These are phyloP conservation scores for Thelonectria olida DNA, from an alignment of 2,329 filamentous ascomycete genomes.

Conservation along the genomic window DNA sequence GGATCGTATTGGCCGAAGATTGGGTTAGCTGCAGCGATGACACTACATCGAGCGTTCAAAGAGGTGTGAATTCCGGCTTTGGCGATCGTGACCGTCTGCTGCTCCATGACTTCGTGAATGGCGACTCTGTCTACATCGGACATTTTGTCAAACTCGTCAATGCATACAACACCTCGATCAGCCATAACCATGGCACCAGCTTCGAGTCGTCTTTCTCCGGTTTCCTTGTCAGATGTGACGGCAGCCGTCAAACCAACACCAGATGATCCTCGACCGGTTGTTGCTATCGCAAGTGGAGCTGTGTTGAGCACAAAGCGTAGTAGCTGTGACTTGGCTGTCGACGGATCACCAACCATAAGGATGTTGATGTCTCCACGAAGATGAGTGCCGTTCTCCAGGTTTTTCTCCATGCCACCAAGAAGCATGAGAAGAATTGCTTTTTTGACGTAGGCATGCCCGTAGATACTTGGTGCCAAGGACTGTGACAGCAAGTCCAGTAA, in stretches of 20 bases:
- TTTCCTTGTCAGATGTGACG: conserved; percentile 96
- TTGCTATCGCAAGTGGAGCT: conserved; percentile 94
- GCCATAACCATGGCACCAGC: conserved; percentile 99
- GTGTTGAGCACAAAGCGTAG: conserved; percentile 97
- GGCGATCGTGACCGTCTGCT: conserved; percentile 98
- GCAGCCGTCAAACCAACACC: conserved; percentile 97
- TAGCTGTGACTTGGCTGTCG: conserved; percentile 97
- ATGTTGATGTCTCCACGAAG: conserved; percentile 99
- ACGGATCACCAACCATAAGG: conserved; percentile 98
- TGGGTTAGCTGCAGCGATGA: conserved; percentile 95
- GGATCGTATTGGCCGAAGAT: conserved; percentile 99
- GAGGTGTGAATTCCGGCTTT: conserved; percentile 99
- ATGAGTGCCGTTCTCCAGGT: conserved; percentile 97
- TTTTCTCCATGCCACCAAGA: conserved; percentile 96
- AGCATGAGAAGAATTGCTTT: conserved; percentile 97
- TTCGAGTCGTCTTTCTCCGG: conserved; percentile 91
- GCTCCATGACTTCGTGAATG: conserved; percentile 99
- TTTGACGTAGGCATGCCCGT: conserved; percentile 96
- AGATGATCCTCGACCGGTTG: conserved; percentile 94
- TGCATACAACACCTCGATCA: conserved; percentile 96
- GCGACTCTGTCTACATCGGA: conserved; percentile 97
- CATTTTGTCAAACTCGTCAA: conserved; percentile 99
- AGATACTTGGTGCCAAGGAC: conserved; percentile 95
- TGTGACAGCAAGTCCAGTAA: conserved; percentile 93
- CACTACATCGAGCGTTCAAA: conserved; percentile 94